A percentile compares a stretch with the other conserved stretches of the same genome.
Conservation (phyloP, 768 basidiomycete genomes). For the Amanita phalloides region DNA sequence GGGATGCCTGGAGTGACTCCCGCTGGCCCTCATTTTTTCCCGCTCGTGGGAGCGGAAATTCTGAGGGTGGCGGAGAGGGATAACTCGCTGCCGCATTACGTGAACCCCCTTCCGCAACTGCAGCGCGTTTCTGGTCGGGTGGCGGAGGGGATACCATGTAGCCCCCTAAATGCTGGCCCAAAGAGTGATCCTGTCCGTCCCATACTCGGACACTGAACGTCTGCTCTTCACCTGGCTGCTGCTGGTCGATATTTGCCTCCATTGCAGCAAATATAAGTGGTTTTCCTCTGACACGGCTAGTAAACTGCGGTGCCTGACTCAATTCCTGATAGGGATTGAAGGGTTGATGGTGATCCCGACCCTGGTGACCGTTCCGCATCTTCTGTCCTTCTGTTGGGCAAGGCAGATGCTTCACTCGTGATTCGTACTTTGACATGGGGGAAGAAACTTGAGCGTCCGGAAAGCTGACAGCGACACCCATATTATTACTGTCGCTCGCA, state of each 20-base stretch:
- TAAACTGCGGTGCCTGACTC: conserved; percentile 10
- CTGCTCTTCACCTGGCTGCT: conserved; percentile 3
- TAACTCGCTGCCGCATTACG: conserved; percentile 8
- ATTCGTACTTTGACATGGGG: background rate
- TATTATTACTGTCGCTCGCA: background rate
- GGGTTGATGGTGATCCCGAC: conserved; percentile 5
- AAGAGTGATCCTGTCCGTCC: conserved; percentile 5
- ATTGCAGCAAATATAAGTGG: conserved; percentile 59
- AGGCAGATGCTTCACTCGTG: background rate
- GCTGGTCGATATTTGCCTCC: conserved; percentile 15
- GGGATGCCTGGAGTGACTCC: background rate
- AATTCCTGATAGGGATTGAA: conserved; percentile 14
- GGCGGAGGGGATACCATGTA: background rate
- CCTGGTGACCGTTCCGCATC: conserved; percentile 2
- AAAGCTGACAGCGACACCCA: conserved; percentile 7
- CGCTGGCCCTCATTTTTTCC: conserved; percentile 1
- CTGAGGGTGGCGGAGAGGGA: conserved; percentile 8
- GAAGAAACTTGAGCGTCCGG: background rate
- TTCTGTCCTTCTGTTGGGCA: conserved; percentile 1
- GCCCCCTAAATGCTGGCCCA: background rate
- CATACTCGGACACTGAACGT: conserved; percentile 4
- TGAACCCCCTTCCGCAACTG: background rate
- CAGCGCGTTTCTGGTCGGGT: background rate
- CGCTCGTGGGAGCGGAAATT: conserved; percentile 6
- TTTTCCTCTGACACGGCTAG: conserved; percentile 26